Evolutionary conservation across 257 asterid species (phyloP), one percentile per base, ranked within the genome.

Genomic region (Solanum chiquidenum): DNA sequence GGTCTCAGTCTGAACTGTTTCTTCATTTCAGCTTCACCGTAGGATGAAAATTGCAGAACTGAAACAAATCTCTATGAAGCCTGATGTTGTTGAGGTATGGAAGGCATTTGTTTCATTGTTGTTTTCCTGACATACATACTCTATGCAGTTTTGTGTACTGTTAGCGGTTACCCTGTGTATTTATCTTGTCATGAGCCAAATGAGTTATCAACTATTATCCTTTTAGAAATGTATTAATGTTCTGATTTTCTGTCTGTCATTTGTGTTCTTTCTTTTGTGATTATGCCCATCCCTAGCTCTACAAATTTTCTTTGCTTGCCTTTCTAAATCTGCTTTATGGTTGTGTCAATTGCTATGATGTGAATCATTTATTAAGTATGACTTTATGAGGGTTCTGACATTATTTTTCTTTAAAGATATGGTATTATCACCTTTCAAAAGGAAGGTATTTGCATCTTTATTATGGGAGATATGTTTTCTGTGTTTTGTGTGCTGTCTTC

Each of bases 81-180:
- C 99, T 87, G 99, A 96, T 92, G 98, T 96, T 75, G 99, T 97
- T 86, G 99, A 97, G 98, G 99, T 96, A 93, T 58, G 68, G 11
- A 27, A 20, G 58, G 55, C 66, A 7, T 64, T 58, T 31, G 44
- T 49, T 82, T 49, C 29, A 49, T 82, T 82, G 71, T 49, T 49
- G 27, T 82, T 49, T 29, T 29, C 86, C 68, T 60, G 86, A 46
- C 42, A 18, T 31, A 31, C 64, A 49, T 49, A 9, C 29, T 82
- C 86, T 21, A 29, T 49, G 86, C 86, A 49, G 42, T 82, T 82
- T 16, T 27, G 38, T 10, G 12, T 49, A 49, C 71, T 29, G 40
- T 49, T 49, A 80, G 29, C 69, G 7, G 3, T 16, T 79, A 49
- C 6, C 69, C 31, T 82, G 69, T 18, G 29, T 49, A 49, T 82